Percentiles rank a stretch among this genome's conserved stretches.
phyloP scores from a whole-genome alignment of 1,284 basidiomycete genomes.

The Psilocybe mexicana region DNA sequence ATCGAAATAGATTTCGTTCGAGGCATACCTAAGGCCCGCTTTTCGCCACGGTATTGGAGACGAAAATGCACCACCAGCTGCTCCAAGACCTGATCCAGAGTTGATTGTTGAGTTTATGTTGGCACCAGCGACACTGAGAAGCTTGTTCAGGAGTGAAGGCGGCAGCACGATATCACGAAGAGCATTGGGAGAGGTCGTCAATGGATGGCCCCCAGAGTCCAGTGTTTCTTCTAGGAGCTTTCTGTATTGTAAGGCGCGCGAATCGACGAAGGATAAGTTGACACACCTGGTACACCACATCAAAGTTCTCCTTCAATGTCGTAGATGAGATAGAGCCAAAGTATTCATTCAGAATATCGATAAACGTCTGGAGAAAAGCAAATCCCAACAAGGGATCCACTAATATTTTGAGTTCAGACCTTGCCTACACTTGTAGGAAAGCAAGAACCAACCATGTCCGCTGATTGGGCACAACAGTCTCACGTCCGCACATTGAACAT shows the following conservation, averaged over 20 bases:
- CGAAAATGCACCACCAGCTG: slow-evolving; percentile 72
- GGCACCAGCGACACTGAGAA: slow-evolving; percentile 63
- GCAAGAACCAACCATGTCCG: slow-evolving; percentile 62
- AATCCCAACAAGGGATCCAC: slow-evolving; percentile 91
- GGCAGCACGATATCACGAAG: slow-evolving; percentile 91
- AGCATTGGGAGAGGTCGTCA: slow-evolving; percentile 92
- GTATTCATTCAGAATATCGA: slow-evolving; percentile 85
- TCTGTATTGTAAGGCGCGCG: background rate
- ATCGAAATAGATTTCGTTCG: slow-evolving; percentile 95
- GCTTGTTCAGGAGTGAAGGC: slow-evolving; percentile 81
- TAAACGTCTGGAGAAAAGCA: slow-evolving; percentile 83
- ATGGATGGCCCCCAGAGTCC: slow-evolving; percentile 87
- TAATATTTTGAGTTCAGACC: slow-evolving; percentile 33
- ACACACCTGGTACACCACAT: slow-evolving; percentile 88
- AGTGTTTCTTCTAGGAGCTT: slow-evolving; percentile 95
- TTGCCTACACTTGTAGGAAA: background rate
- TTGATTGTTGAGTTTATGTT: slow-evolving; percentile 45
- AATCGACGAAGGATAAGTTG: background rate
- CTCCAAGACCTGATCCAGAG: slow-evolving; percentile 41
- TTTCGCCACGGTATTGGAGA: slow-evolving; percentile 96
- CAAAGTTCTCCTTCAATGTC: slow-evolving; percentile 90
- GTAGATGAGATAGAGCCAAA: slow-evolving; percentile 70
- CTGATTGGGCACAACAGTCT: slow-evolving; percentile 81
- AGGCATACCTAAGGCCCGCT: slow-evolving; percentile 80
- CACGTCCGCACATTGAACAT: slow-evolving; percentile 77